Base-by-base conservation (phyloP, 2,329 filamentous ascomycete species). In the Anisogramma anomala region DNA sequence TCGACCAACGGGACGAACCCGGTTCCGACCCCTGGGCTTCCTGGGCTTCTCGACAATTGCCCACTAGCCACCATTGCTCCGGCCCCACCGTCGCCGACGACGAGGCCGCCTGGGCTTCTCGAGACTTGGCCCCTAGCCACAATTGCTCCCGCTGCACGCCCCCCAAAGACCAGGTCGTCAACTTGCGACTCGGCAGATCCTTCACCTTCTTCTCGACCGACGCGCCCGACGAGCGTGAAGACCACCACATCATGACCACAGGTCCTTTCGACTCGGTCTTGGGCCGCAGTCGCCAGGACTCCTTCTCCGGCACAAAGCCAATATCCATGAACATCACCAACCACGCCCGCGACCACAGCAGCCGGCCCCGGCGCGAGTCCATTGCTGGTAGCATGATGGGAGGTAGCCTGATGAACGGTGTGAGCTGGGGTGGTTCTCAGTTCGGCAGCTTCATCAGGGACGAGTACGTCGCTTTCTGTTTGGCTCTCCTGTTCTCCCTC, bases 371-470 rank as follows among this genome's bases (percentile, higher is more conserved):
- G 48, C 68, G 77, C 51, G 77, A 81, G 58, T 76, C 70, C 42
- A 59, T 80, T 25, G 76, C 75, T 13, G 76, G 75, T 36, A 81
- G 77, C 55, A 61, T 80, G 43, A 77, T 79, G 64, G 82, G 79
- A 49, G 88, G 89, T 53, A 87, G 44, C 33, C 36, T 46, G 11
- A 77, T 79, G 64, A 82, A 79, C 49, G 88, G 89, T 53, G 87
- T 94, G 80, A 95, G 88, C 63, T 98, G 89, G 88, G 89, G 89
- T 57, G 89, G 88, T 50, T 78, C 94, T 46, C 96, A 89, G 7
- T 85, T 96, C 50, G 89, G 89, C 48, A 96, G 89, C 57, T 96
- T 93, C 71, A 91, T 98, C 62, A 76, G 85, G 61, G 89, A 98
- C 66, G 91, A 98, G 91, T 98, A 78, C 78, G 89, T 68, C 45